Evolutionary conservation across 768 basidiomycete genomes (phyloP).

Genomic region (Mycena capillaripes): DNA sequence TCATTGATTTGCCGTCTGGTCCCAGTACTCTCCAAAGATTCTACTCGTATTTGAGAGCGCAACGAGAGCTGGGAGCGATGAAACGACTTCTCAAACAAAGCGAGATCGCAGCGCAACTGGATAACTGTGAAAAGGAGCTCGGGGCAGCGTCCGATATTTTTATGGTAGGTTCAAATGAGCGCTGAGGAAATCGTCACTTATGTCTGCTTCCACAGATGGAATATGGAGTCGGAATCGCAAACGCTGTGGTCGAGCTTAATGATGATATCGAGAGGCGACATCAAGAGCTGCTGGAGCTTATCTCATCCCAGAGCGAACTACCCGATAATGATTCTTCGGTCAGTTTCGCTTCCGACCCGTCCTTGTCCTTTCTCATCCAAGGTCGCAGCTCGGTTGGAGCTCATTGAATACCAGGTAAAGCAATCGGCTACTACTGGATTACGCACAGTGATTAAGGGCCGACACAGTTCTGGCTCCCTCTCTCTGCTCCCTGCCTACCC

Average conservation of each 20-base stretch:
- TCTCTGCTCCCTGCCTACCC: no score
- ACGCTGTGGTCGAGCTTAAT: background rate
- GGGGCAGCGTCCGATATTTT: background rate
- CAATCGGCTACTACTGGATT: background rate
- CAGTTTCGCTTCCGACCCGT: background rate
- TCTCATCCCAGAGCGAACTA: slow-evolving; percentile 5
- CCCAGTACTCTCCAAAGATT: background rate
- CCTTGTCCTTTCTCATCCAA: background rate
- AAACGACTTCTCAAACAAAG: slow-evolving; percentile 10
- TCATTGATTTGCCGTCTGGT: background rate
- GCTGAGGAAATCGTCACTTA: background rate
- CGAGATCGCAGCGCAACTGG: background rate
- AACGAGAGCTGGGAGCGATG: background rate
- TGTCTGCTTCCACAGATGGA: background rate
- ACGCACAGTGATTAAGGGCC: background rate
- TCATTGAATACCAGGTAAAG: background rate
- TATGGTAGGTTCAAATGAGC: background rate
- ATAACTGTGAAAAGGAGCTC: background rate
- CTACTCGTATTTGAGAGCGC: background rate
- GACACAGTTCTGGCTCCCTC: background rate
- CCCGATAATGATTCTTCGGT: background rate
- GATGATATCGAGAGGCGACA: slow-evolving; percentile 2
- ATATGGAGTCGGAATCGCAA: background rate
- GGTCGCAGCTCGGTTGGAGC: background rate
- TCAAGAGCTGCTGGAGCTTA: slow-evolving; percentile 24